phyloP scores from a whole-genome alignment of 2,329 filamentous ascomycete genomes.

The Cordyceps cicadae region DNA sequence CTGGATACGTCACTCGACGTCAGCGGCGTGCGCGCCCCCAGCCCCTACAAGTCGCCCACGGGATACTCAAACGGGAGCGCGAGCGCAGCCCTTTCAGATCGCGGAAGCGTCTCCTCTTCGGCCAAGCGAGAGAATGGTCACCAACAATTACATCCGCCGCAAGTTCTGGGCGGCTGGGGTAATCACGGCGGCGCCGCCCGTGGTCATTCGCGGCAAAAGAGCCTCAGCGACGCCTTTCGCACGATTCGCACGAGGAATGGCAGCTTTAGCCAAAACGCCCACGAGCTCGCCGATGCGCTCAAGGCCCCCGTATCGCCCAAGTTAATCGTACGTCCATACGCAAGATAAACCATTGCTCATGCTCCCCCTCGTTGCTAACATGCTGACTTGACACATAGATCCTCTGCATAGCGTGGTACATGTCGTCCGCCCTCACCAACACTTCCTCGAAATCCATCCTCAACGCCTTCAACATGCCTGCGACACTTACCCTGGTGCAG shows the following conservation, averaged over 20 bases:
- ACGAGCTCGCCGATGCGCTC: conserved; percentile 85
- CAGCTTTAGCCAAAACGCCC: conserved; percentile 86
- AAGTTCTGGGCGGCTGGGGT: conserved; percentile 17
- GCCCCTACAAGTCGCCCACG: conserved; percentile 20
- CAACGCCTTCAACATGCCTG: conserved; percentile 81
- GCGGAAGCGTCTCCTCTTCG: conserved; percentile 17
- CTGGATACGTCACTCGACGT: conserved; percentile 32
- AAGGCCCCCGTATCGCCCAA: conserved; percentile 82
- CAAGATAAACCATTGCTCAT: not conserved
- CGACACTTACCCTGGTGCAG: conserved; percentile 85
- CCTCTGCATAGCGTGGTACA: conserved; percentile 87
- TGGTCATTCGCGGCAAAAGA: conserved; percentile 69
- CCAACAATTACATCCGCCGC: conserved; percentile 10
- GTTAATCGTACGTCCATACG: conserved; percentile 58
- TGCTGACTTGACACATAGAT: conserved; percentile 39
- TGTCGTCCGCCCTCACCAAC: conserved; percentile 90
- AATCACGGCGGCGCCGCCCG: conserved; percentile 20
- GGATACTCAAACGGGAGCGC: conserved; percentile 23
- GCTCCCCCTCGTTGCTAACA: conserved; percentile 7
- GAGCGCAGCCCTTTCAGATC: conserved; percentile 21
- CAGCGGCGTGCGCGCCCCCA: conserved; percentile 21
- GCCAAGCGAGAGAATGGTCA: conserved; percentile 20
- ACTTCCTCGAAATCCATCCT: conserved; percentile 97
- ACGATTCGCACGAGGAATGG: conserved; percentile 72
- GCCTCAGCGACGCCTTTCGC: conserved; percentile 77